phyloP scores from a whole-genome alignment of 1,284 basidiomycete species.

The Coniophora puteana region DNA sequence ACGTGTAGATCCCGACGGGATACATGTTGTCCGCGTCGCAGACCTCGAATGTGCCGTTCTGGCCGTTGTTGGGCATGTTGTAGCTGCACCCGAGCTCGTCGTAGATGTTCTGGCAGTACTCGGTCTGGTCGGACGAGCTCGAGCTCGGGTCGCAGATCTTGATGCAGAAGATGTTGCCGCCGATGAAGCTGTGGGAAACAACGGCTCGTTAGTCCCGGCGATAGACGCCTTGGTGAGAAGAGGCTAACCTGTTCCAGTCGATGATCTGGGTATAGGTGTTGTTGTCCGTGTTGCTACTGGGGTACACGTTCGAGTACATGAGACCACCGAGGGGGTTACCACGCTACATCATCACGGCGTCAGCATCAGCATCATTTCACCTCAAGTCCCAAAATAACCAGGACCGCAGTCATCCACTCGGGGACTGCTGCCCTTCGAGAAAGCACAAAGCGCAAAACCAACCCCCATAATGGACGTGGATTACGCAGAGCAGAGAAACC shows the following conservation, averaged over 20 bases:
- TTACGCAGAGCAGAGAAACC: background rate
- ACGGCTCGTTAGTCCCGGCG: conserved; percentile 2
- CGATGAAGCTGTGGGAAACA: conserved; percentile 50
- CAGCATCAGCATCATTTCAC: background rate
- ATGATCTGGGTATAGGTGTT: conserved; percentile 40
- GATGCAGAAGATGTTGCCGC: conserved; percentile 44
- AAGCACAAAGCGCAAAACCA: no score
- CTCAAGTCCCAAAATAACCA: conserved; percentile 31
- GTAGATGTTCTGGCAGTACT: conserved; percentile 59
- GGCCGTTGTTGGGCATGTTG: conserved; percentile 63
- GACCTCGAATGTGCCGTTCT: conserved; percentile 51
- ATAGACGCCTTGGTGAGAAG: background rate
- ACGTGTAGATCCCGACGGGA: conserved; percentile 22
- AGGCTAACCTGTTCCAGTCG: conserved; percentile 54
- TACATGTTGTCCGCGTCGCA: conserved; percentile 58
- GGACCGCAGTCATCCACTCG: no score
- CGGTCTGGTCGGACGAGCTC: conserved; percentile 33
- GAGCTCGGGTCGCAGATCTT: conserved; percentile 57
- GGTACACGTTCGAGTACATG: conserved; percentile 57
- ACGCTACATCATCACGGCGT: conserved; percentile 32
- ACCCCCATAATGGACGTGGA: background rate
- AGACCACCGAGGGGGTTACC: conserved; percentile 64
- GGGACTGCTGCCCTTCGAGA: no score
- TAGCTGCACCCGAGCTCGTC: conserved; percentile 67
- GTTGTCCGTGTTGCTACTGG: conserved; percentile 30